These are phyloP conservation scores for Gynostemma pentaphyllum DNA, from an alignment of 306 rosid species.

Conservation along the genomic window DNA sequence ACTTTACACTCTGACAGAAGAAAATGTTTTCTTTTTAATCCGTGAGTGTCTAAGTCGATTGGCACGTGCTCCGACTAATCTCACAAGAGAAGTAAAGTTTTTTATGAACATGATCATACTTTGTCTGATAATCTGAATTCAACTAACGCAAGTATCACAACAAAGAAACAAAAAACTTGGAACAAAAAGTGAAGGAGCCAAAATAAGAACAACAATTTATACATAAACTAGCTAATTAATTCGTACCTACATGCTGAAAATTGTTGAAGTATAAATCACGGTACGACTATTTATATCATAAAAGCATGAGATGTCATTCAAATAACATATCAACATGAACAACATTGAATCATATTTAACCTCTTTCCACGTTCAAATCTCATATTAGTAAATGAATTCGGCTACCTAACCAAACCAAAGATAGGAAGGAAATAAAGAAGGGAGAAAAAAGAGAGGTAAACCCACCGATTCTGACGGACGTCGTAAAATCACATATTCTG, in stretches of 20 bases:
- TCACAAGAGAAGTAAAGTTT: too few relatives aligned
- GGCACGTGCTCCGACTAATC: too few relatives aligned
- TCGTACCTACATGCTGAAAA: neutral
- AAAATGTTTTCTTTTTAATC: too few relatives aligned
- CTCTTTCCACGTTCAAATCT: neutral
- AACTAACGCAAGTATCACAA: too few relatives aligned
- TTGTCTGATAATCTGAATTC: too few relatives aligned
- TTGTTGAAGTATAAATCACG: neutral
- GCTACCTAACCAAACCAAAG: neutral
- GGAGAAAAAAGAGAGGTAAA: conserved; percentile 4
- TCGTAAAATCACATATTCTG: neutral
- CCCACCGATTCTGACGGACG: neutral
- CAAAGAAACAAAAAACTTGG: neutral
- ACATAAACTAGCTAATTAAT: neutral
- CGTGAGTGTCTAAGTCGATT: too few relatives aligned
- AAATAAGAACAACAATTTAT: neutral
- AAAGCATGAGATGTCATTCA: neutral
- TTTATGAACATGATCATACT: too few relatives aligned
- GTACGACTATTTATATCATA: neutral
- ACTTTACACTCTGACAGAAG: too few relatives aligned
- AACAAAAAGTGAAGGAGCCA: neutral
- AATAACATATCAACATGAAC: neutral
- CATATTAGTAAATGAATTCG: neutral
- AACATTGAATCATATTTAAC: neutral
- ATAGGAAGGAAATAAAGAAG: neutral